Evolutionary conservation across 805 yeast species (phyloP).

Genomic region (Saturnispora diversa): DNA sequence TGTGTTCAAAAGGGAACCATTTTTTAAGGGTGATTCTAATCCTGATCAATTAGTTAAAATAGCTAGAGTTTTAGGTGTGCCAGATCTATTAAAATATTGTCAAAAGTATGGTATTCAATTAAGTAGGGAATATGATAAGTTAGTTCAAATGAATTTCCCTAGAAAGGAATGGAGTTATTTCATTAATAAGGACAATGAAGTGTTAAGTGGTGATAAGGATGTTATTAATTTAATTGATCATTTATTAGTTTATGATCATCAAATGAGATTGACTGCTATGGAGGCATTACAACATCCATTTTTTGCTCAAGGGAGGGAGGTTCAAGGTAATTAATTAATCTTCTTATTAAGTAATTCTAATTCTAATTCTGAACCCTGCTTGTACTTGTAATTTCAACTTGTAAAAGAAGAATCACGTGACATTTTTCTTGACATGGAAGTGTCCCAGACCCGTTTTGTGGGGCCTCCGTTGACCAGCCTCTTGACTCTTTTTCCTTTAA

Average conservation of each 20-base stretch:
- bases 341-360: no score
- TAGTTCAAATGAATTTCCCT: slow-evolving; percentile 51
- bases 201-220: slow-evolving; percentile 43
- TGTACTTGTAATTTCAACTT: no score
- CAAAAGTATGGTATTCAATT: slow-evolving; percentile 61
- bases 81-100: slow-evolving; percentile 58
- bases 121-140: slow-evolving; percentile 70
- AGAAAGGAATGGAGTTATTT: slow-evolving; percentile 63
- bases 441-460: no score
- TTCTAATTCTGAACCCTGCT: no score
- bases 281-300: slow-evolving; percentile 73
- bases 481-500: no score
- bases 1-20: slow-evolving; percentile 82
- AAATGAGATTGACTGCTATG: slow-evolving; percentile 76
- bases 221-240: slow-evolving; percentile 65
- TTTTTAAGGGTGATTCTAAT: slow-evolving; percentile 86
- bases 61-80: slow-evolving; percentile 81
- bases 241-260: slow-evolving; percentile 76
- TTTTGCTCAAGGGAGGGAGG: slow-evolving; percentile 21
- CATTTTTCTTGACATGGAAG: no score
- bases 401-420: no score
- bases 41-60: slow-evolving; percentile 88
- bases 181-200: slow-evolving; percentile 45
- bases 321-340: no score
- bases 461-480: no score